Conservation (phyloP, 768 basidiomycete species). For the Xerocomellus amylosporus region DNA sequence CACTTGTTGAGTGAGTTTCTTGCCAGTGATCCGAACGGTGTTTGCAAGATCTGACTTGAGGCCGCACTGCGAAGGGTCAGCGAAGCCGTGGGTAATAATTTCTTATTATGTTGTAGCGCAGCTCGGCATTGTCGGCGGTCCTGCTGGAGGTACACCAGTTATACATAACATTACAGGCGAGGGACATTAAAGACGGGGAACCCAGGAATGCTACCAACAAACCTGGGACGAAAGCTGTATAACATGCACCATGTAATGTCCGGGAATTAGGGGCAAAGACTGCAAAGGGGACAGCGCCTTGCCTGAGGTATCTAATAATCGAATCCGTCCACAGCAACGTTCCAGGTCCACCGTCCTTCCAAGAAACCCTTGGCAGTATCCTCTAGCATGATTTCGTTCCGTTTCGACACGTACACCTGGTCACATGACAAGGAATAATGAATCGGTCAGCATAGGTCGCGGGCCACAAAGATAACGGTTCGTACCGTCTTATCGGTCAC, state of each 20-base stretch:
- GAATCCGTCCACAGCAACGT: slow-evolving; percentile 66
- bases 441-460: neutral
- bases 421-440: neutral
- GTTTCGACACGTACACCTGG: slow-evolving; percentile 92
- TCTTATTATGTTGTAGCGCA: no score
- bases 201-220: slow-evolving; percentile 4
- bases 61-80: no score
- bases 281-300: neutral
- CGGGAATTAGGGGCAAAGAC: neutral
- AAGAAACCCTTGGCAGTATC: slow-evolving; percentile 90
- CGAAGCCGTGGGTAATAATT: no score
- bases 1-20: no score
- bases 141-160: no score
- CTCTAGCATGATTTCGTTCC: slow-evolving; percentile 92
- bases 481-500: slow-evolving; percentile 93
- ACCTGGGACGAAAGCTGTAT: neutral
- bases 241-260: neutral
- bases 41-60: no score
- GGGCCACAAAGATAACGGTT: slow-evolving; percentile 6
- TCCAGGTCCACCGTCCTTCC: slow-evolving; percentile 86
- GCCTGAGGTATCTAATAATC: slow-evolving; percentile 40
- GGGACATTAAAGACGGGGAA: slow-evolving; percentile 1
- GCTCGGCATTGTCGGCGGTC: no score
- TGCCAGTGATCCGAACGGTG: no score
- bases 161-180: slow-evolving; percentile 15